Base-by-base conservation (phyloP, 2,329 filamentous ascomycete species). In the Ciborinia camelliae region DNA sequence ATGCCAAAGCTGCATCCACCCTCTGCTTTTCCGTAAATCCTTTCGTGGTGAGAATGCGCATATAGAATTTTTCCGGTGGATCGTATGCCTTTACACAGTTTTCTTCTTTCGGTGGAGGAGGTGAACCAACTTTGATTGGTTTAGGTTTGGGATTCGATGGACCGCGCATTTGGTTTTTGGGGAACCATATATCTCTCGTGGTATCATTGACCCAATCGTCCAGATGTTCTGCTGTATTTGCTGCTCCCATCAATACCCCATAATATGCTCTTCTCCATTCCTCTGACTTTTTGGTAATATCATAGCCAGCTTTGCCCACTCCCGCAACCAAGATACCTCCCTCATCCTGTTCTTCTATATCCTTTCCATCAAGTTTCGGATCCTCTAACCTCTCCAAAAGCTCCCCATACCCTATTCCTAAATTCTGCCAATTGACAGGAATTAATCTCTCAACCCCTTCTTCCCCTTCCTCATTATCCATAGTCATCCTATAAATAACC, bases 181-280 rank as follows among this genome's bases (percentile, higher is more conserved):
- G 87, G 69, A 91, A 94, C 37, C 89, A 83, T 32, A 89, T 77
- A 50, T 83, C 82, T 68, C 86, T 82, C 10, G 83, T 88, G 41
- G 45, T 86, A 76, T 96, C 92, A 51, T 83, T 81, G 20, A 96
- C 81, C 83, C 88, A 92, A 55, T 89, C 90, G 68, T 97, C 91
- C 30, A 96, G 79, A 70, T 93, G 86, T 77, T 97, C 93, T 5
- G 92, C 87, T 0, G 88, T 86, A 69, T 86, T 85, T 0, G 89
- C 93, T 66, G 86, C 86, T 14, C 89, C 83, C 86, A 97, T 91
- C 54, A 97, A 78, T 3, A 88, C 84, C 72, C 96, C 87, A 73
- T 89, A 92, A 77, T 98, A 98, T 0, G 92, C 92, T 63, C 91
- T 82, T 71, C 89, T 82, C 94, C 93, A 98, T 58, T 89, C 82